These are phyloP conservation scores for Plectosphaerella cucumerina DNA, from an alignment of 2,329 filamentous ascomycete species.

Conservation along the genomic window DNA sequence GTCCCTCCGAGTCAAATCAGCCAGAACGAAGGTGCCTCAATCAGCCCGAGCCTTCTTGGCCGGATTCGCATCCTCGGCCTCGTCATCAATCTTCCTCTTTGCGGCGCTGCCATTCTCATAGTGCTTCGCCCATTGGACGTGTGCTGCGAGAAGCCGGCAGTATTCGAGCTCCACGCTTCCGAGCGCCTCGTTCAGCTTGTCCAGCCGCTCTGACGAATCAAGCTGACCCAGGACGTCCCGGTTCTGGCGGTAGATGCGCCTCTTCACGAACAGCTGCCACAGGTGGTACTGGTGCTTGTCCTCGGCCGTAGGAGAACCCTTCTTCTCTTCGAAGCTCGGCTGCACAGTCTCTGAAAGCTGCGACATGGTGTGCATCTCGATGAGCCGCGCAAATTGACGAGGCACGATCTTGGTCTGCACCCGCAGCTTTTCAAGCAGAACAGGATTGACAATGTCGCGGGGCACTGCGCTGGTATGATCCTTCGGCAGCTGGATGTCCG, in stretches of 20 bases:
- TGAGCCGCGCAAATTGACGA: slow-evolving; percentile 69
- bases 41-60: slow-evolving; percentile 40
- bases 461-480: slow-evolving; percentile 35
- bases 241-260: slow-evolving; percentile 72
- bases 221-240: slow-evolving; percentile 66
- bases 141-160: slow-evolving; percentile 53
- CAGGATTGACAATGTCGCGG: slow-evolving; percentile 52
- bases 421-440: slow-evolving; percentile 53
- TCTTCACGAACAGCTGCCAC: slow-evolving; percentile 74
- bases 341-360: slow-evolving; percentile 53
- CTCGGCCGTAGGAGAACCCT: slow-evolving; percentile 39
- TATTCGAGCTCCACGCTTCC: slow-evolving; percentile 69
- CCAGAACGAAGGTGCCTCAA: too few relatives aligned
- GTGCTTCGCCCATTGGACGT: slow-evolving; percentile 33
- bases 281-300: slow-evolving; percentile 62
- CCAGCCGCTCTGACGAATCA: slow-evolving; percentile 61
- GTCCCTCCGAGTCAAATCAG: too few relatives aligned
- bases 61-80: slow-evolving; percentile 17
- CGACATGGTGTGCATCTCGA: slow-evolving; percentile 72
- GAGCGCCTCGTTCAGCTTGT: slow-evolving; percentile 68
- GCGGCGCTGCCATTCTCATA: slow-evolving; percentile 21
- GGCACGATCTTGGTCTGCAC: slow-evolving; percentile 65
- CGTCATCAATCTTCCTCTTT: slow-evolving; percentile 41
- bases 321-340: slow-evolving; percentile 43
- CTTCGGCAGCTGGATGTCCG: slow-evolving; percentile 41